Conservation (phyloP, 371 early-diverging fungal species). For the Mucor velutinosus region DNA sequence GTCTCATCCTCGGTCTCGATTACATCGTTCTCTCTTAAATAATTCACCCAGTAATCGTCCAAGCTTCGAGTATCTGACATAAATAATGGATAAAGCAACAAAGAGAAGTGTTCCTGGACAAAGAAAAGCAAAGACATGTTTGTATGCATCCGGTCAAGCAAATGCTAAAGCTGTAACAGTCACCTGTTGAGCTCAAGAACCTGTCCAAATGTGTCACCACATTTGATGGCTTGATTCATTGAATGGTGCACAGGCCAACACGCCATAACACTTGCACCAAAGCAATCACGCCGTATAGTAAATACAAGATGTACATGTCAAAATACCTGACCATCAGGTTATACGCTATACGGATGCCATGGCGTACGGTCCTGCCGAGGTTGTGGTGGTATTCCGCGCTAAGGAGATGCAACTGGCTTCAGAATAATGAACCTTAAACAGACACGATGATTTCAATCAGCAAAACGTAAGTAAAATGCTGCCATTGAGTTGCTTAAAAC, state of each 20-base stretch:
- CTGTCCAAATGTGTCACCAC: background rate
- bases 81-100: background rate
- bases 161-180: background rate
- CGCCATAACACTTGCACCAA: background rate
- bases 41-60: conserved; percentile 8
- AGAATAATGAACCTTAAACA: background rate
- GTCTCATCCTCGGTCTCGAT: conserved; percentile 15
- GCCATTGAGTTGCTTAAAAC: background rate
- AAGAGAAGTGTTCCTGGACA: background rate
- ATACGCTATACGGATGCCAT: too few species aligned
- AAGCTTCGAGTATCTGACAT: background rate
- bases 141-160: background rate
- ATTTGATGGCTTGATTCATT: background rate
- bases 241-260: background rate
- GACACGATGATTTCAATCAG: background rate
- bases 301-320: background rate
- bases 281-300: background rate
- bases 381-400: background rate
- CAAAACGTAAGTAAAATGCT: background rate
- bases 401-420: background rate
- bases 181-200: background rate
- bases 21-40: background rate
- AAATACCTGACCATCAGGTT: too few species aligned
- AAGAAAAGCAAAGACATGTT: background rate
- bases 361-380: background rate